Evolutionary conservation across 768 basidiomycete genomes (phyloP).

Genomic region (Mycena venus): DNA sequence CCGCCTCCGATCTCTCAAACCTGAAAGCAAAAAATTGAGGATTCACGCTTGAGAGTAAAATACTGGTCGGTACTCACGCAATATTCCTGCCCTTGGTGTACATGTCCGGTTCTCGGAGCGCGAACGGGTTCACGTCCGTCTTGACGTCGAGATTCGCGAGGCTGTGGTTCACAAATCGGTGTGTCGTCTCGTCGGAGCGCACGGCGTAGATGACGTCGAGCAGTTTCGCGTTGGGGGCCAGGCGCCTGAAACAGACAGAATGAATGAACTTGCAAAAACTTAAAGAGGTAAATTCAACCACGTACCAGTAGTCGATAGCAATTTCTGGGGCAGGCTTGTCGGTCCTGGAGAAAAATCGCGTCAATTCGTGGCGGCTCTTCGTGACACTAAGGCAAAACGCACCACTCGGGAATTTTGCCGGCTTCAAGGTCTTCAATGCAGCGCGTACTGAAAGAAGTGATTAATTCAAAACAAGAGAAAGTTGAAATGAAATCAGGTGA

Average conservation of each 20-base stretch:
- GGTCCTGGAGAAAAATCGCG: slow-evolving; percentile 57
- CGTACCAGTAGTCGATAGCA: slow-evolving; percentile 90
- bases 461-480: neutral
- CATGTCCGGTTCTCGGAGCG: slow-evolving; percentile 91
- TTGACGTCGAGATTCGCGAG: slow-evolving; percentile 85
- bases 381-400: slow-evolving; percentile 26
- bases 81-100: slow-evolving; percentile 81
- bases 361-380: neutral
- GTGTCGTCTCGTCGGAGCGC: slow-evolving; percentile 92
- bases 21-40: slow-evolving; percentile 49
- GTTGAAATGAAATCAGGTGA: slow-evolving; percentile 4
- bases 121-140: slow-evolving; percentile 91
- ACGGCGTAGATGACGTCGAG: slow-evolving; percentile 93
- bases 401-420: slow-evolving; percentile 88
- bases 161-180: slow-evolving; percentile 96
- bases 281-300: neutral
- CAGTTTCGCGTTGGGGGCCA: slow-evolving; percentile 78
- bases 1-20: slow-evolving; percentile 78
- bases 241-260: slow-evolving; percentile 56
- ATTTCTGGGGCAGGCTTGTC: slow-evolving; percentile 85
- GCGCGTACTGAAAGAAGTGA: slow-evolving; percentile 66
- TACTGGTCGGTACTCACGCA: slow-evolving; percentile 80
- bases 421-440: slow-evolving; percentile 88
- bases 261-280: neutral
- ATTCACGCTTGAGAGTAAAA: neutral